Evolutionary conservation across 2,329 filamentous ascomycete species (phyloP).

Genomic region (Hymenoscyphus occultus): DNA sequence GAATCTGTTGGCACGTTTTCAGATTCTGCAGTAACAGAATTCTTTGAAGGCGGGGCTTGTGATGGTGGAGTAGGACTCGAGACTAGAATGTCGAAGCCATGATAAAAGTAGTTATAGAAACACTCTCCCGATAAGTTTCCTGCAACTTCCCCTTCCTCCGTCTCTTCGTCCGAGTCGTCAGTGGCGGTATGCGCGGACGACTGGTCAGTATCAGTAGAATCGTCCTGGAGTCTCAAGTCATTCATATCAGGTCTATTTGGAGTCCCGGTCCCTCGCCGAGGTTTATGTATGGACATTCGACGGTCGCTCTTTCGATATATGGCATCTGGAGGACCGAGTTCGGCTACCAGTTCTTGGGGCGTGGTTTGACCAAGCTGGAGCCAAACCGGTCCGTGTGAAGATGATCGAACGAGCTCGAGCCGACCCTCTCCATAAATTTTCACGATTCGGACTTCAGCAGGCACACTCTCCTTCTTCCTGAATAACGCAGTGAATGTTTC

Average conservation of each 20-base stretch:
- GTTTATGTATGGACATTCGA: constrained; percentile 80
- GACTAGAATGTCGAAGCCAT: constrained; percentile 92
- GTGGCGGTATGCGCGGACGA: constrained; percentile 70
- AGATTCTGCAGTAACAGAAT: constrained; percentile 22
- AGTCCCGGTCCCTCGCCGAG: constrained; percentile 52
- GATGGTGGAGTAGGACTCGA: constrained; percentile 69
- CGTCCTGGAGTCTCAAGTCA: constrained; percentile 42
- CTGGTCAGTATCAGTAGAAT: constrained; percentile 69
- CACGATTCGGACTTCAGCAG: constrained; percentile 83
- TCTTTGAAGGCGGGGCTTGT: constrained; percentile 55
- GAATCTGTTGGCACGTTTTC: constrained; percentile 27
- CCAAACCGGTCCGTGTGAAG: constrained; percentile 62
- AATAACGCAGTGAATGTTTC: constrained; percentile 66
- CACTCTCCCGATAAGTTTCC: constrained; percentile 65
- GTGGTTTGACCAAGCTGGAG: constrained; percentile 83
- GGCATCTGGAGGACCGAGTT: constrained; percentile 88
- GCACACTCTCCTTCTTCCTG: constrained; percentile 73
- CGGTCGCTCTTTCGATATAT: constrained; percentile 91
- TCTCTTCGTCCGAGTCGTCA: constrained; percentile 65
- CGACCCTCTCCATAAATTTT: constrained; percentile 74
- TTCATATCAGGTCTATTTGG: constrained; percentile 45
- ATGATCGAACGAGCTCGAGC: constrained; percentile 73
- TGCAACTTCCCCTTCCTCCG: constrained; percentile 55
- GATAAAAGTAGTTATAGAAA: constrained; percentile 97
- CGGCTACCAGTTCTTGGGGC: constrained; percentile 85